These are phyloP conservation scores for Puccinia coronata DNA, from an alignment of 1,284 basidiomycete genomes.

Conservation along the genomic window DNA sequence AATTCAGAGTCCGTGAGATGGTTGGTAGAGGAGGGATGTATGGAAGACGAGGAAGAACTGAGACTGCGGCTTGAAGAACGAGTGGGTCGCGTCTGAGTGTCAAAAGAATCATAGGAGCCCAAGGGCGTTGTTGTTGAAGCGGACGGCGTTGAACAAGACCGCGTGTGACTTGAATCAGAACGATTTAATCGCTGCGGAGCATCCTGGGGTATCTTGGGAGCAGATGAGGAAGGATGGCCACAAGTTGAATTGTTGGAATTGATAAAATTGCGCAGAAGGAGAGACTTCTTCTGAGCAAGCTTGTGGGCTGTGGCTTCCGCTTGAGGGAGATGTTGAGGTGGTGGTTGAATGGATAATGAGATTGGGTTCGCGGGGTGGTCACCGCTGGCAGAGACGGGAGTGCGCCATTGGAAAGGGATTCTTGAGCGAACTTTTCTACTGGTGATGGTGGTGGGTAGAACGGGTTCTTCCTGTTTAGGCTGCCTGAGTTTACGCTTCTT, in stretches of 20 bases:
- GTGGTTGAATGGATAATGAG: not conserved
- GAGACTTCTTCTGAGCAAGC: not conserved
- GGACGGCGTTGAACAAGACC: too few species aligned
- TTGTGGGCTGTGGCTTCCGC: not conserved
- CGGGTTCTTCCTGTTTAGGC: not conserved
- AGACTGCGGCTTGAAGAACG: not conserved
- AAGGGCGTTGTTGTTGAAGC: too few species aligned
- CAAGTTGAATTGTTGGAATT: slow-evolving; percentile 11
- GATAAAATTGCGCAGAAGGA: not conserved
- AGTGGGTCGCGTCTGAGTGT: not conserved
- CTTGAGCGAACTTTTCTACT: slow-evolving; percentile 4
- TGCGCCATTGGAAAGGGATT: slow-evolving; percentile 20
- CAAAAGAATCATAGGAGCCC: not conserved
- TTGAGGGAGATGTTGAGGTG: not conserved
- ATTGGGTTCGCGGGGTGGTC: too few species aligned
- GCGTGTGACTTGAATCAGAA: too few species aligned
- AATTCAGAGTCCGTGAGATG: not conserved
- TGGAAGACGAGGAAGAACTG: slow-evolving; percentile 3
- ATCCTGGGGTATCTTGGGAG: not conserved
- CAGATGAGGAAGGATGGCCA: not conserved
- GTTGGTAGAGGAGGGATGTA: not conserved
- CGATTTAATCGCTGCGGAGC: too few species aligned
- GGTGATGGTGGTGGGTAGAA: not conserved
- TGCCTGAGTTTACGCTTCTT: slow-evolving; percentile 14
- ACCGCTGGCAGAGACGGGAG: not conserved